These are phyloP conservation scores for Aspergillus kassunensis DNA, from an alignment of 495 filamentous ascomycete genomes.

Conservation along the genomic window DNA sequence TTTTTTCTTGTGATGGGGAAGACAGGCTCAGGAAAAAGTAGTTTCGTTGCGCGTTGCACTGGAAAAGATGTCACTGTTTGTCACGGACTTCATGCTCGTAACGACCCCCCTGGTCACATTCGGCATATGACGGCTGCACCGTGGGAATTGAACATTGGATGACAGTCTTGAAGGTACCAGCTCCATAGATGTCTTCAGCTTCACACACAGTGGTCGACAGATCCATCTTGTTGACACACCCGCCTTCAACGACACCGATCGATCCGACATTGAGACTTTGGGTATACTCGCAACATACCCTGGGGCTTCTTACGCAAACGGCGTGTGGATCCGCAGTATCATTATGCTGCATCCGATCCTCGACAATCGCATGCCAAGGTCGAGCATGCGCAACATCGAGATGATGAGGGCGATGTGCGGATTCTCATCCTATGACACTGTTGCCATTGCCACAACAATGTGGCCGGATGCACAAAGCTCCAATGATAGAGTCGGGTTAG, in stretches of 20 bases:
- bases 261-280: neutral
- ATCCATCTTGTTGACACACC: neutral
- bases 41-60: neutral
- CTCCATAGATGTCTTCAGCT: too few species aligned
- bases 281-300: neutral
- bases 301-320: neutral
- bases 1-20: neutral
- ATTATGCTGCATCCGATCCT: neutral
- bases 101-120: too few species aligned
- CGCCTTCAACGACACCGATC: neutral
- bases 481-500: neutral
- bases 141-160: too few species aligned
- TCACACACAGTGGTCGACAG: neutral
- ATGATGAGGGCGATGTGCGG: neutral
- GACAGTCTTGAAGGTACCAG: too few species aligned
- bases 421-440: neutral
- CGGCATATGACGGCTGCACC: too few species aligned
- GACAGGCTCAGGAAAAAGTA: neutral
- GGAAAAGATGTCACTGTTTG: neutral
- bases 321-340: neutral
- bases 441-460: neutral
- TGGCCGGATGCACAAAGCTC: neutral
- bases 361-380: neutral
- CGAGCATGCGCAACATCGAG: neutral
- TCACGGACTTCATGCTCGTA: too few species aligned